Conservation (phyloP, 345 rosid species). For the Dipteronia dyeriana region DNA sequence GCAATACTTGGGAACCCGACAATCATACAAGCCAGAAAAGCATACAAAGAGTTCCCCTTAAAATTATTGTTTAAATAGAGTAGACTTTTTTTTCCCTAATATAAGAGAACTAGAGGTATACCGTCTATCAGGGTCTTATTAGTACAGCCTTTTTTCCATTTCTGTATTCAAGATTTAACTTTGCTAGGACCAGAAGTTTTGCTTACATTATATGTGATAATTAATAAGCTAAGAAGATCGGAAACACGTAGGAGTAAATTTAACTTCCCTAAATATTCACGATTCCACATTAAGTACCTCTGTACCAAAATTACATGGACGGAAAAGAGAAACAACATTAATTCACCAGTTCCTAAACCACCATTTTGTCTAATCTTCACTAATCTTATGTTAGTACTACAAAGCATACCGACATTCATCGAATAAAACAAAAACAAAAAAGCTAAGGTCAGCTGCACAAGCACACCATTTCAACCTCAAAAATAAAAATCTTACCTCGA, state of each 20-base stretch:
- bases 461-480: background rate
- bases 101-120: background rate
- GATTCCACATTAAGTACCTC: background rate
- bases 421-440: background rate
- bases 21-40: background rate
- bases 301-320: background rate
- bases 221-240: background rate
- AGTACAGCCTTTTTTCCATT: background rate
- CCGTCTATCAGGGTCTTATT: background rate
- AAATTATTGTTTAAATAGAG: no score
- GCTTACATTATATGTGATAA: background rate
- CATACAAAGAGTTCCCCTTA: background rate
- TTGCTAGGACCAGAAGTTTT: background rate
- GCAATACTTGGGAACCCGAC: background rate
- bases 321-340: no score
- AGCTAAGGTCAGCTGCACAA: no score
- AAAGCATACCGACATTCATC: background rate
- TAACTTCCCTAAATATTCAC: background rate
- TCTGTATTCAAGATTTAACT: background rate
- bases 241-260: background rate
- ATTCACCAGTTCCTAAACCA: background rate
- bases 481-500: slow-evolving; percentile 46
- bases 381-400: background rate
- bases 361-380: background rate
- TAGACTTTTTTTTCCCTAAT: no score